A percentile compares a stretch with the other conserved stretches of the same genome.
These are phyloP conservation scores for Thermomucor indicae-seudaticae DNA, from an alignment of 371 early-diverging fungal species.

Conservation along the genomic window DNA sequence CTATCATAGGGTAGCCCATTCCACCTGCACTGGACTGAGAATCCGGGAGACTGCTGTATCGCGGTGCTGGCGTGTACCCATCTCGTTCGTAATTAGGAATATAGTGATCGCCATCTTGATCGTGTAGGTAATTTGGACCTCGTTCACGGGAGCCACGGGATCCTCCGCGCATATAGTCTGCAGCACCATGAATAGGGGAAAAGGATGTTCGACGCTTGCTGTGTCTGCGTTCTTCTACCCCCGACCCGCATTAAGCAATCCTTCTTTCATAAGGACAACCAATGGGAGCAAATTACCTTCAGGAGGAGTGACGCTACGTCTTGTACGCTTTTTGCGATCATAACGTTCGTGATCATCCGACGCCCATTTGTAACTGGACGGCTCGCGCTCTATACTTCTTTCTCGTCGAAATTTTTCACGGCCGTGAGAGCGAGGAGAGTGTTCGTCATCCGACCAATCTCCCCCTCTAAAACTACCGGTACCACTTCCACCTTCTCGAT, in stretches of 20 bases:
- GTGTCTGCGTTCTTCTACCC: conserved; percentile 43
- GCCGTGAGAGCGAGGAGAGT: conserved; percentile 38
- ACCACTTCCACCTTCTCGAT: conserved; percentile 8
- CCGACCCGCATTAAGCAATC: neutral
- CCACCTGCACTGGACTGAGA: conserved; percentile 9
- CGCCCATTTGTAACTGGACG: conserved; percentile 35
- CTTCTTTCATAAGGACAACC: neutral
- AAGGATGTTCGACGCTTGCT: conserved; percentile 49
- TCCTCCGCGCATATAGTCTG: conserved; percentile 13
- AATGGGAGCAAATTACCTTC: conserved; percentile 29
- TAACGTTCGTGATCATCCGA: conserved; percentile 54
- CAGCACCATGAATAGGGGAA: conserved; percentile 16
- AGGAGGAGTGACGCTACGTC: conserved; percentile 43
- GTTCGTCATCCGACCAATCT: conserved; percentile 60
- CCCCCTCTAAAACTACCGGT: conserved; percentile 3
- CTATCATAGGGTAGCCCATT: no score
- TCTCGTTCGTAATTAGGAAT: conserved; percentile 83
- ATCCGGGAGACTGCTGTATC: conserved; percentile 43
- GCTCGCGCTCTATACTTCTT: conserved; percentile 66
- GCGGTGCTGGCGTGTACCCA: conserved; percentile 67
- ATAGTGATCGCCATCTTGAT: conserved; percentile 69
- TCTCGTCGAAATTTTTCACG: conserved; percentile 73
- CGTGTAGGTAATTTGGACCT: conserved; percentile 17
- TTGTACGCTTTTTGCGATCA: conserved; percentile 36
- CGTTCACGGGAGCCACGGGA: conserved; percentile 9